These are phyloP conservation scores for Cyberlindnera americana DNA, from an alignment of 805 yeast genomes.

Conservation along the genomic window DNA sequence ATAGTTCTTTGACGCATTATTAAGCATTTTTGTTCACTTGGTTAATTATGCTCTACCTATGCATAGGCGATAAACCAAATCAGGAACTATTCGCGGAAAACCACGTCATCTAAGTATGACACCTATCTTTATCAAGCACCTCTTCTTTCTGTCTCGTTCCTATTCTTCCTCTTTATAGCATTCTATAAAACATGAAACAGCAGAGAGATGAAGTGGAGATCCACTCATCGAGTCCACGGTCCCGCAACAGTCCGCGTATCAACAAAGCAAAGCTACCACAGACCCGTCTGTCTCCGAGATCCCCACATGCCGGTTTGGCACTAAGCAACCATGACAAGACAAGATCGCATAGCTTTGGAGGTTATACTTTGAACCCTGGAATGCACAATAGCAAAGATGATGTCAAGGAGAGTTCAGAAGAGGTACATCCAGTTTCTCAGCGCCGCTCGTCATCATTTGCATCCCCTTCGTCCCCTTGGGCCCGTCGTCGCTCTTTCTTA, in stretches of 20 bases:
- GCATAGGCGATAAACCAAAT: neutral
- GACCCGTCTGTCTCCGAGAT: slow-evolving; percentile 3
- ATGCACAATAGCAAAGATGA: neutral
- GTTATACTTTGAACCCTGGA: neutral
- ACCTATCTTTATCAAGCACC: too few species aligned
- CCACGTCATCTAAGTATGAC: too few species aligned
- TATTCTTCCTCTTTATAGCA: too few species aligned
- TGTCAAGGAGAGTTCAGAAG: neutral
- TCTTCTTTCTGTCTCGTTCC: too few species aligned
- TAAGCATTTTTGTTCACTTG: too few species aligned
- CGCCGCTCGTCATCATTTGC: slow-evolving; percentile 20
- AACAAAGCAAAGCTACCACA: slow-evolving; percentile 1
- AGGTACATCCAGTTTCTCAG: neutral
- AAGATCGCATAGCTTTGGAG: slow-evolving; percentile 4
- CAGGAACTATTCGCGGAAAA: neutral
- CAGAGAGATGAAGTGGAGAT: neutral
- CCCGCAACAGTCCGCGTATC: slow-evolving; percentile 1
- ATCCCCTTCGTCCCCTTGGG: slow-evolving; percentile 32
- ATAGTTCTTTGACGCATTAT: too few species aligned
- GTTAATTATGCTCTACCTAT: neutral
- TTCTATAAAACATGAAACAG: neutral
- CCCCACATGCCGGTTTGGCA: slow-evolving; percentile 2
- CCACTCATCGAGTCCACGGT: neutral
- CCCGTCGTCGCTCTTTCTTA: slow-evolving; percentile 52
- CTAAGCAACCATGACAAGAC: neutral